These are phyloP conservation scores for Hyphodiscus hymeniophilus DNA, from an alignment of 495 filamentous ascomycete genomes.

Conservation along the genomic window DNA sequence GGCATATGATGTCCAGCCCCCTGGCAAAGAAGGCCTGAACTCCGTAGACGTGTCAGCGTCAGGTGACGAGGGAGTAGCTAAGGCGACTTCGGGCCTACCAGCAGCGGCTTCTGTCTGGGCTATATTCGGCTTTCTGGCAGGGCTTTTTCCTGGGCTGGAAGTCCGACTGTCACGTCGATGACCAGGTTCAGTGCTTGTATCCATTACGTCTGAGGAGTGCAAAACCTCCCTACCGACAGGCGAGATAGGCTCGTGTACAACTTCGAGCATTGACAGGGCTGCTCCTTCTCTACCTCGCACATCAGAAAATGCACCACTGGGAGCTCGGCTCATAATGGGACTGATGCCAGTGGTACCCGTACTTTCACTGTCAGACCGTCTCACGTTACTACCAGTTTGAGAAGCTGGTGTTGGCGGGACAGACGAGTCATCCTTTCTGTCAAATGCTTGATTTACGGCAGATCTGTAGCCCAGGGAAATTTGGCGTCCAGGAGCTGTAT, in stretches of 20 bases:
- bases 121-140: constrained; percentile 48
- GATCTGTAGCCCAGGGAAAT: constrained; percentile 55
- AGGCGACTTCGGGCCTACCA: constrained; percentile 35
- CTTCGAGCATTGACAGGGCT: constrained; percentile 53
- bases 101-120: constrained; percentile 31
- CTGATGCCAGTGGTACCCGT: constrained; percentile 51
- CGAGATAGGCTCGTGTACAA: constrained; percentile 32
- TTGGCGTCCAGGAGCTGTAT: constrained; percentile 10
- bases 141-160: constrained; percentile 54
- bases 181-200: constrained; percentile 38
- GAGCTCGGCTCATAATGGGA: constrained; percentile 54
- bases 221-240: background rate
- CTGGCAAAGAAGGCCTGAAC: constrained; percentile 53
- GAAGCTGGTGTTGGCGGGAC: constrained; percentile 52
- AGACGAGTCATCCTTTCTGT: constrained; percentile 34
- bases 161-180: constrained; percentile 55
- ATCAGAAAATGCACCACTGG: constrained; percentile 30
- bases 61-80: constrained; percentile 9
- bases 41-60: background rate
- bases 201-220: background rate
- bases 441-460: constrained; percentile 63
- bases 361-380: constrained; percentile 54
- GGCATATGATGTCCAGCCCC: constrained; percentile 56
- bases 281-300: constrained; percentile 27
- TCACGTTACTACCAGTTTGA: constrained; percentile 35